Percentiles rank a stretch among this genome's conserved stretches.
Evolutionary conservation across 2,329 filamentous ascomycete species (phyloP).

Genomic region (Phialophora verrucosa): DNA sequence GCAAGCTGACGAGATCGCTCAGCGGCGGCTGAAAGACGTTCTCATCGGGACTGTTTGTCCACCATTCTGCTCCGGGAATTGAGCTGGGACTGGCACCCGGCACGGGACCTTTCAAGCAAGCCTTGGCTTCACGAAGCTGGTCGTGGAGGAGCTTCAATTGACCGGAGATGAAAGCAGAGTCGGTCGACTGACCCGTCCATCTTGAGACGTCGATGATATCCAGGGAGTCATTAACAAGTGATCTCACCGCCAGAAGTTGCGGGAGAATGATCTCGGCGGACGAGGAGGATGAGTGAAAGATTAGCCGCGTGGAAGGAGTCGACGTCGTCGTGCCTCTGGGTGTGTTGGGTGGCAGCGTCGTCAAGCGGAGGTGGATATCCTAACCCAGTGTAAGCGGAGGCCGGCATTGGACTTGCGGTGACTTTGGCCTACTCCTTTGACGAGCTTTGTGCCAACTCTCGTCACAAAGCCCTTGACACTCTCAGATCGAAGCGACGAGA

Average conservation of each 20-base stretch:
- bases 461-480: slow-evolving; percentile 91
- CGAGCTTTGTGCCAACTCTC: slow-evolving; percentile 84
- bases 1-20: slow-evolving; percentile 72
- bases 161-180: slow-evolving; percentile 63
- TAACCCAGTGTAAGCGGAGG: slow-evolving; percentile 43
- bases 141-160: slow-evolving; percentile 65
- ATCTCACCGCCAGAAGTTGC: slow-evolving; percentile 73
- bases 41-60: slow-evolving; percentile 60
- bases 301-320: slow-evolving; percentile 57
- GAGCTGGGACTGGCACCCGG: slow-evolving; percentile 26
- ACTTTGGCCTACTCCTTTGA: slow-evolving; percentile 74
- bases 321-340: slow-evolving; percentile 41
- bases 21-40: slow-evolving; percentile 70
- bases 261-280: slow-evolving; percentile 66
- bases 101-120: slow-evolving; percentile 59
- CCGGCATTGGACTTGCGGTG: slow-evolving; percentile 7
- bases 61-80: slow-evolving; percentile 59
- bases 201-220: slow-evolving; percentile 81
- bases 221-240: slow-evolving; percentile 80
- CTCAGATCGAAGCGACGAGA: slow-evolving; percentile 86
- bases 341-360: slow-evolving; percentile 63
- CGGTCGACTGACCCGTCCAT: slow-evolving; percentile 69
- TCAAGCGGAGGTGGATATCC: slow-evolving; percentile 78
- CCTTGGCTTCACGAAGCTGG: slow-evolving; percentile 64
- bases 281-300: slow-evolving; percentile 61